Base-by-base conservation (phyloP, 176 grass and related monocot species). In the Phragmites australis region DNA sequence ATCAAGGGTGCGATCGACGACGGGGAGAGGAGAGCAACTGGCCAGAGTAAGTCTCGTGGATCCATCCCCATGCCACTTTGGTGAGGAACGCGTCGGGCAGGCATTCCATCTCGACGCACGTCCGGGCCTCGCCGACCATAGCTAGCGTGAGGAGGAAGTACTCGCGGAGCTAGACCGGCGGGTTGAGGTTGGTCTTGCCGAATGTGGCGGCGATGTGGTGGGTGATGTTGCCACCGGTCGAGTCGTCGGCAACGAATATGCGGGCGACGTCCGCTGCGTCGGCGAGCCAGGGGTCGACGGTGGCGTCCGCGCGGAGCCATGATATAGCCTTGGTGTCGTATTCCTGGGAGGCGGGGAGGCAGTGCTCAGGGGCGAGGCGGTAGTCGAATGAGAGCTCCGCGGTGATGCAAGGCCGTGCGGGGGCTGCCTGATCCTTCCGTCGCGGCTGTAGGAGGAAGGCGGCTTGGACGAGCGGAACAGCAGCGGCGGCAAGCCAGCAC, bases 361-460 rank as follows among this genome's bases (percentile, higher is more conserved):
- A 78, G 72, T 86, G 77, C 82, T 85, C 87, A 15, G 82, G 87
- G 0, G 82, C 87, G 39, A 89, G 87, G 65, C 87, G 87, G 87
- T 90, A 90, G 68, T 90, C 80, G 19, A 82, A 70, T 30, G 84
- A 78, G 16, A 84, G n/a, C n/a, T n/a, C n/a, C n/a, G n/a, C n/a
- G n/a, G n/a, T n/a, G n/a, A n/a, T n/a, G n/a, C n/a, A n/a, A n/a
- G n/a, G n/a, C n/a, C n/a, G n/a, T n/a, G n/a, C n/a, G n/a, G n/a
- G n/a, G n/a, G n/a, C n/a, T n/a, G n/a, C n/a, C n/a, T n/a, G n/a
- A n/a, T n/a, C n/a, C n/a, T n/a, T n/a, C n/a, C n/a, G n/a, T n/a
- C n/a, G 34, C 5, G 34, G 34, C 5, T 5, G 34, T 37, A 37
- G 34, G 34, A 37, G 34, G 34, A 37, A 5, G 34, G 34, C 34